Evolutionary conservation across 305 asterid species (phyloP), one percentile per base, ranked within the genome.

Genomic region (Stenogyne calaminthoides): DNA sequence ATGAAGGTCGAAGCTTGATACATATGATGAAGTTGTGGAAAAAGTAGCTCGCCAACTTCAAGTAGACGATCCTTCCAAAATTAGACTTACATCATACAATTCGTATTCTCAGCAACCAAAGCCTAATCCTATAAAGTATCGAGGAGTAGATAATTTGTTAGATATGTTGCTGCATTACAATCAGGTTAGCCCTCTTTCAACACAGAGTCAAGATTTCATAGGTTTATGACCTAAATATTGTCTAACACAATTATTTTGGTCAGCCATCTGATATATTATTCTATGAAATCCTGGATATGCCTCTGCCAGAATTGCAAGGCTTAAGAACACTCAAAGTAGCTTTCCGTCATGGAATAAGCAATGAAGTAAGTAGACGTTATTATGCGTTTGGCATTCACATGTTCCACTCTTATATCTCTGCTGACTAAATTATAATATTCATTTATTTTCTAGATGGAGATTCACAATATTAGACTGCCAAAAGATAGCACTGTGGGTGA

Each of bases 21-120:
- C 91, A 7, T 88, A 88, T 64, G 93, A 88, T 78, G 89, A 86
- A 40, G 89, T 88, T 61, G 89, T 83, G 49, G 80, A 72, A 81
- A 81, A 70, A 78, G 82, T 86, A 69, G 91, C 91, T 34, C 76
- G 27, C 34, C 84, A 70, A 42, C 91, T 84, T 71, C 73, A 79
- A 69, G 72, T 86, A 71, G 83, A 82, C 12, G 91, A 88, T 82
- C 86, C 89, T 55, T 76, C 89, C 46, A 88, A 84, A 76, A 88
- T 88, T 68, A 78, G 93, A 82, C 90, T 88, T 57, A 88, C 93
- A 15, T 70, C 91, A 61, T 86, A 85, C 56, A 80, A 81, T 76
- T 57, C 79, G 14, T 81, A 77, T 80, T 75, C 86, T 73, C 86
- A 83, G 76, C 90, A 79, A 77, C 90, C 88, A 10, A 84, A 79